A percentile compares a stretch with the other conserved stretches of the same genome.
Conservation (phyloP, 1,139 yeast species). For the Spathaspora jeffriesii region DNA sequence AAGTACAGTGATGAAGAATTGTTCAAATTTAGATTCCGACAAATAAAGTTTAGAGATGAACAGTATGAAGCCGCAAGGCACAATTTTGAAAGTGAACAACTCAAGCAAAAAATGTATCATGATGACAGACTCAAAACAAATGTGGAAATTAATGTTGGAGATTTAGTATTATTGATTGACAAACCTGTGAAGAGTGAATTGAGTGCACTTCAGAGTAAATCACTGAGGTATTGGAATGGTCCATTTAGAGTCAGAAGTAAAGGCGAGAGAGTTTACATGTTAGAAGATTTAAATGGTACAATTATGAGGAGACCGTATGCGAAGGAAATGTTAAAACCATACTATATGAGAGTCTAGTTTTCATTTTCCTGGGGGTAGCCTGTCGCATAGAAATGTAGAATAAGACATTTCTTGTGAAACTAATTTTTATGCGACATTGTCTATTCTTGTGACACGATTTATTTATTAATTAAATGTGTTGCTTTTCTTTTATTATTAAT, state of each 20-base stretch:
- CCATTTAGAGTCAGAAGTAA: neutral
- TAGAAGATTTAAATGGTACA: neutral
- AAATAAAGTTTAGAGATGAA: neutral
- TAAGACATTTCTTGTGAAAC: no score
- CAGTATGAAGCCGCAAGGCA: neutral
- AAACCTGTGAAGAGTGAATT: conserved; percentile 1
- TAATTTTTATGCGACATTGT: no score
- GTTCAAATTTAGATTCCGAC: neutral
- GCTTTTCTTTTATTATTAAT: no score
- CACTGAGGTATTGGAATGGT: conserved; percentile 1
- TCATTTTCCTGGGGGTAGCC: neutral
- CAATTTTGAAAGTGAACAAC: neutral
- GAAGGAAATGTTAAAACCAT: neutral
- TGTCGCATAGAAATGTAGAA: neutral
- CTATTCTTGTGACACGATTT: no score
- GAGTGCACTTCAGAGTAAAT: neutral
- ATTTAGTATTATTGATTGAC: conserved; percentile 4
- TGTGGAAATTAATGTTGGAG: neutral
- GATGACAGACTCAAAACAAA: neutral
- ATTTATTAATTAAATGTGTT: no score
- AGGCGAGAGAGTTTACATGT: neutral
- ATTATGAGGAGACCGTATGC: neutral
- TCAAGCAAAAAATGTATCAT: neutral
- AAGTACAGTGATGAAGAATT: neutral
- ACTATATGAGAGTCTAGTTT: neutral